Percentiles rank a stretch among this genome's conserved stretches.
Evolutionary conservation across 441 rosid genomes (phyloP).

Genomic region (Gossypium lobatum): DNA sequence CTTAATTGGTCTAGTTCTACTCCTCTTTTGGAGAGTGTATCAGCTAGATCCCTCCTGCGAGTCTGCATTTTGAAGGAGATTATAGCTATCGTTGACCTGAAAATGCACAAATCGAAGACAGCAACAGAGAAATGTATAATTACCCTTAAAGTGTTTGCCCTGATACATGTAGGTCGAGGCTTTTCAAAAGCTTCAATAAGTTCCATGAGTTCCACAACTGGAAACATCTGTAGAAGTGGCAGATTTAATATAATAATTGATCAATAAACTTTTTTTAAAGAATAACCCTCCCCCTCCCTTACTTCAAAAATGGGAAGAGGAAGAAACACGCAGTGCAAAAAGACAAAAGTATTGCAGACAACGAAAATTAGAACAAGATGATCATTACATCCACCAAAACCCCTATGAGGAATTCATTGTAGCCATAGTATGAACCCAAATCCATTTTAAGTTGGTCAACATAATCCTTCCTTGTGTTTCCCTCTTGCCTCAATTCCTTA

Average conservation of each 20-base stretch:
- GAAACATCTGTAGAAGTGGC: constrained; percentile 68
- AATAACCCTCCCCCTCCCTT: background rate
- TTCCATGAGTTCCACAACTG: constrained; percentile 83
- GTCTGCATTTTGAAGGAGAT: constrained; percentile 35
- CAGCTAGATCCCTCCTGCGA: constrained; percentile 90
- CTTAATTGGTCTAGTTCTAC: constrained; percentile 86
- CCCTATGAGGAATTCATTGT: constrained; percentile 81
- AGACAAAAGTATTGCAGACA: background rate
- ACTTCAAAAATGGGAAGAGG: background rate
- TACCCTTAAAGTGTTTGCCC: constrained; percentile 92
- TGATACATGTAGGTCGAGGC: constrained; percentile 80
- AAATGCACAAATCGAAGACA: constrained; percentile 4
- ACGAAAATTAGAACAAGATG: constrained; percentile 2
- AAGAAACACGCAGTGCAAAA: background rate
- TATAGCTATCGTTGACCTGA: background rate
- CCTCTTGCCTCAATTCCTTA: constrained; percentile 62
- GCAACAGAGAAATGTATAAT: background rate
- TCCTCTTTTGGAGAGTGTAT: constrained; percentile 88
- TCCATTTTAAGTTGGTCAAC: constrained; percentile 67
- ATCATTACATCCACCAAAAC: constrained; percentile 65
- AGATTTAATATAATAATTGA: background rate
- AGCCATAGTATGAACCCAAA: constrained; percentile 75
- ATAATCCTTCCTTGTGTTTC: constrained; percentile 59
- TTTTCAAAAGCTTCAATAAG: constrained; percentile 87
- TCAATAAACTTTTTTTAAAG: background rate